A percentile compares a stretch with the other conserved stretches of the same genome.
phyloP scores from a whole-genome alignment of 768 basidiomycete genomes.

The Antrodiella citrinella region DNA sequence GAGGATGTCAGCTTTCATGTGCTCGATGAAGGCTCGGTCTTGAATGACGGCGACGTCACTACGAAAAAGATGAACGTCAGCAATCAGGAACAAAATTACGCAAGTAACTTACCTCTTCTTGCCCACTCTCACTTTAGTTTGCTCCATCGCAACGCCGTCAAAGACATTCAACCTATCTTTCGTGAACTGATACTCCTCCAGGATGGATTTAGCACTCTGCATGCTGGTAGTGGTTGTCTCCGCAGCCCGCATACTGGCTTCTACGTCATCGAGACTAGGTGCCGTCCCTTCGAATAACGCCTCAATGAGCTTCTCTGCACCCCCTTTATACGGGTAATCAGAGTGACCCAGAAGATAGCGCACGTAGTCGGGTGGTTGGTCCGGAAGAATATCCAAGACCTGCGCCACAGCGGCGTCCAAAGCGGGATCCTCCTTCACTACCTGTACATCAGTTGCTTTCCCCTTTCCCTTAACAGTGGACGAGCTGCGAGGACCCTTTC shows the following conservation, averaged over 20 bases:
- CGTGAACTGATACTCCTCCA: conserved; percentile 21
- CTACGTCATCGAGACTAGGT: conserved; percentile 28
- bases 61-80: neutral
- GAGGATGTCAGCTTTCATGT: conserved; percentile 80
- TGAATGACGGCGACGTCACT: conserved; percentile 32
- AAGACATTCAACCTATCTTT: conserved; percentile 64
- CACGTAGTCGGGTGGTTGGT: conserved; percentile 48
- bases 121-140: conserved; percentile 48
- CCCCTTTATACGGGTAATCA: conserved; percentile 39
- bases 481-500: conserved; percentile 14
- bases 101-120: conserved; percentile 54
- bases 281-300: conserved; percentile 74
- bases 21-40: conserved; percentile 53
- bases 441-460: conserved; percentile 21
- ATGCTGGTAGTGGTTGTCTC: neutral
- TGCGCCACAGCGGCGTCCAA: conserved; percentile 56
- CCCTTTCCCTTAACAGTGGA: conserved; percentile 25
- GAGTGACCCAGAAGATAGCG: conserved; percentile 44
- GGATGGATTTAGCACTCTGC: neutral
- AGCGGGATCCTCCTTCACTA: conserved; percentile 27
- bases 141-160: conserved; percentile 64
- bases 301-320: conserved; percentile 55
- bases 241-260: conserved; percentile 17
- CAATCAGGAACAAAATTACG: neutral
- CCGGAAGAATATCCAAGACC: conserved; percentile 71